A percentile compares a stretch with the other conserved stretches of the same genome.
Evolutionary conservation across 2,329 filamentous ascomycete genomes (phyloP).

Genomic region (Sporothrix humicola): DNA sequence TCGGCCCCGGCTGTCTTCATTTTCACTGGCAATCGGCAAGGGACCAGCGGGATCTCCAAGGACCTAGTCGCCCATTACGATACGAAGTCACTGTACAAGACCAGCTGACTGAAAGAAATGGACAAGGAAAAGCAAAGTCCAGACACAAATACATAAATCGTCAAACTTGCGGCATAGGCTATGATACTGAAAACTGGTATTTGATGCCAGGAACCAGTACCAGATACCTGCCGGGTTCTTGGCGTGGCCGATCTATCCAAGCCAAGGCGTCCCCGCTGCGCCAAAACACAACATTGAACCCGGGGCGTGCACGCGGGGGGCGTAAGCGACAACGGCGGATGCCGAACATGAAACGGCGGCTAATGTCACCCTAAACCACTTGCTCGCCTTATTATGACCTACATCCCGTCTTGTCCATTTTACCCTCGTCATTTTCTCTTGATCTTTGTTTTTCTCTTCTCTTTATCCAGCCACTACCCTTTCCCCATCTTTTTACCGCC

Average conservation of each 20-base stretch:
- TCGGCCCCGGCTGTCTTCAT: conserved; percentile 7
- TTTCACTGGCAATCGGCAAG: conserved; percentile 13
- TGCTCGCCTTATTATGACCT: neutral
- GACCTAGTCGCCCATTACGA: neutral
- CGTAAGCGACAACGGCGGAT: neutral
- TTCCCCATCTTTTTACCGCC: neutral
- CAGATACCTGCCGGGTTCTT: conserved; percentile 25
- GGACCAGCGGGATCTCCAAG: conserved; percentile 14
- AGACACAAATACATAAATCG: neutral
- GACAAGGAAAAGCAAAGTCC: neutral
- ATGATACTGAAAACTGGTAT: conserved; percentile 7
- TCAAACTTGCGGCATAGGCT: neutral
- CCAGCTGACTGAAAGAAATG: neutral
- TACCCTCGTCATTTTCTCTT: neutral
- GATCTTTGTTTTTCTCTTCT: neutral
- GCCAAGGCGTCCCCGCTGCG: conserved; percentile 22
- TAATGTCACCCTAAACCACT: conserved; percentile 33
- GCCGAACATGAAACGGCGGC: conserved; percentile 36
- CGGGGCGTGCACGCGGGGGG: neutral
- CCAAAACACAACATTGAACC: conserved; percentile 15
- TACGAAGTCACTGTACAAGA: neutral
- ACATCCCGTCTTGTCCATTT: neutral
- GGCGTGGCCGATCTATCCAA: conserved; percentile 26
- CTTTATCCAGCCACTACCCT: neutral
- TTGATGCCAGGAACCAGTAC: neutral